Base-by-base conservation (phyloP, 2,329 filamentous ascomycete species). In the Aschersonia sp. region DNA sequence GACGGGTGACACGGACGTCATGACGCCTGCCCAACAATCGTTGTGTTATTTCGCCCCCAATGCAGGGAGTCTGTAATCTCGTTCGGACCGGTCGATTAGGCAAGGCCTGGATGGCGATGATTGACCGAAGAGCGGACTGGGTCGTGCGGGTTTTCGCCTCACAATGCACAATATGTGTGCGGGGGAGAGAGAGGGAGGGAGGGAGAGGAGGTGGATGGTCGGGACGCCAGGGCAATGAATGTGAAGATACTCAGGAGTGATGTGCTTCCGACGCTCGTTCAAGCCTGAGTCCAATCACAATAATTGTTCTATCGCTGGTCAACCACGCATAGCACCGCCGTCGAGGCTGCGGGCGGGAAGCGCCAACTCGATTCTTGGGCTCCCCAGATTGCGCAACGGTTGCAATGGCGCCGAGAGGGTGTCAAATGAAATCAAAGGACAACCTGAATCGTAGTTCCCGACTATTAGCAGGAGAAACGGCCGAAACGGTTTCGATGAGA, bases 1-100 rank as follows among this genome's bases (percentile, higher is more conserved):
- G 54, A 66, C 61, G 47, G 70, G 70, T 46, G 70, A 71, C 57
- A 66, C 66, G 52, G 69, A 72, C 51, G 68, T 56, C 72, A 76
- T 75, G 56, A 12, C 49, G 49, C 22, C 43, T 40, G 42, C n/a
- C 12, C 9, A 22, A 22, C 22, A 22, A 22, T 22, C 22, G 22
- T 22, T 22, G 3, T 22, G 22, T 22, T 22, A 2, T 22, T 22
- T 22, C 22, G 22, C 22, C 4, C 22, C 22, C 22, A 22, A 22
- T 22, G 22, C 22, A 22, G 22, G 22, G 22, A 22, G 2, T 22
- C 22, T 32, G 8, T 7, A n/a, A 51, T 41, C 48, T 53, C 48
- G 52, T 47, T 48, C 45, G 51, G 54, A 53, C 50, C 48, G 39
- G 50, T 51, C 50, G 49, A 48, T 47, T 51, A 49, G 52, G 39